A percentile compares a stretch with the other conserved stretches of the same genome.
These are phyloP conservation scores for Croton setiger DNA, from an alignment of 441 rosid genomes.

Conservation along the genomic window DNA sequence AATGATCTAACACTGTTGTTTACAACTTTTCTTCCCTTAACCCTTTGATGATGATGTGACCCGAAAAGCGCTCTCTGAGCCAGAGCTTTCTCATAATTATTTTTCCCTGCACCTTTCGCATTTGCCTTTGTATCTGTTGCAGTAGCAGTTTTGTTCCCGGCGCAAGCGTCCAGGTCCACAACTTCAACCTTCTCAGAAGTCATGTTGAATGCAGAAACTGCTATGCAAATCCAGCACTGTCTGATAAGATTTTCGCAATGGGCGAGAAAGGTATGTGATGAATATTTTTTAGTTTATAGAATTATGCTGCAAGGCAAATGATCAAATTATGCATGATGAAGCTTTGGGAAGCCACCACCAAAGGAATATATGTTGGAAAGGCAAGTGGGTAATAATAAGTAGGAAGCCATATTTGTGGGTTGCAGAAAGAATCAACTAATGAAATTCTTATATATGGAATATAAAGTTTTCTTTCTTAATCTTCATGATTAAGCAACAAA, in stretches of 20 bases:
- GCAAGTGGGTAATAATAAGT: slow-evolving; percentile 15
- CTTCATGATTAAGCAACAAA: slow-evolving; percentile 30
- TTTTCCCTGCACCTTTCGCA: slow-evolving; percentile 19
- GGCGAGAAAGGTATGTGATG: slow-evolving; percentile 6
- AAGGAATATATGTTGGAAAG: slow-evolving; percentile 15
- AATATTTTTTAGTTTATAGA: slow-evolving; percentile 15
- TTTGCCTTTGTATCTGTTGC: slow-evolving; percentile 20
- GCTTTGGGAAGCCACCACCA: slow-evolving; percentile 4
- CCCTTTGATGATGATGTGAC: slow-evolving; percentile 27
- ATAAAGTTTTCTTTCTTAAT: slow-evolving; percentile 13
- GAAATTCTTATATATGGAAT: slow-evolving; percentile 27
- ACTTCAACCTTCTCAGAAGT: slow-evolving; percentile 29
- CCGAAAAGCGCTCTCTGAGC: slow-evolving; percentile 43
- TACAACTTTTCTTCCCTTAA: slow-evolving; percentile 27
- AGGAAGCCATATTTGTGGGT: slow-evolving; percentile 17
- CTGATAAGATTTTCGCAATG: slow-evolving; percentile 10
- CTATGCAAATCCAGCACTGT: not conserved
- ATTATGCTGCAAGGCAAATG: not conserved
- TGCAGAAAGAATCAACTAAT: slow-evolving; percentile 19
- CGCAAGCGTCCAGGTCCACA: slow-evolving; percentile 24
- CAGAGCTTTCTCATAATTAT: slow-evolving; percentile 36
- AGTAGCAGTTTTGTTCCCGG: slow-evolving; percentile 22
- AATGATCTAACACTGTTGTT: slow-evolving; percentile 18
- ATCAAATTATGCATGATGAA: slow-evolving; percentile 4
- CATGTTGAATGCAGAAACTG: slow-evolving; percentile 21